Percentiles rank a stretch among this genome's conserved stretches.
phyloP scores from a whole-genome alignment of 495 filamentous ascomycete species.

The Neurospora terricola region DNA sequence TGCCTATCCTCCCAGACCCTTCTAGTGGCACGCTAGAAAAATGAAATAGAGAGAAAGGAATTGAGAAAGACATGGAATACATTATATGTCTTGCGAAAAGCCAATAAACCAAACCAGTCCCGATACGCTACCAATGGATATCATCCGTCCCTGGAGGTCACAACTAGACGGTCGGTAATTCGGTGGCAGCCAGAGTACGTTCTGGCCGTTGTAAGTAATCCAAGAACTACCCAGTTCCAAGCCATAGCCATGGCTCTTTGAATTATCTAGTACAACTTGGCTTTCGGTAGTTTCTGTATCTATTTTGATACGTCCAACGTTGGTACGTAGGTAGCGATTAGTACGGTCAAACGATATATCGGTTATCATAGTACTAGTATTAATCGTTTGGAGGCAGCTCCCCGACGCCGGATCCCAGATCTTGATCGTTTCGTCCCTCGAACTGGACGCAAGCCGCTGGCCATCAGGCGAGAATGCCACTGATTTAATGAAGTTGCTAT shows the following conservation, averaged over 20 bases:
- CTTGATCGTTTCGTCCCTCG: constrained; percentile 62
- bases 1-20: too few relatives aligned
- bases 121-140: too few relatives aligned
- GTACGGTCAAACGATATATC: neutral
- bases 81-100: too few relatives aligned
- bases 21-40: too few relatives aligned
- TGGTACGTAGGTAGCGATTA: neutral
- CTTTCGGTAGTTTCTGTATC: neutral
- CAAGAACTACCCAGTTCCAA: too few relatives aligned
- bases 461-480: constrained; percentile 8
- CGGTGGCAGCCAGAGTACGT: too few relatives aligned
- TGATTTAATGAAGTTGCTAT: constrained; percentile 22
- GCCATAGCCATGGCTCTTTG: neutral
- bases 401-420: constrained; percentile 8
- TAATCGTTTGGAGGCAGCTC: neutral
- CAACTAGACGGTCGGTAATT: too few relatives aligned
- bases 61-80: too few relatives aligned
- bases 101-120: too few relatives aligned
- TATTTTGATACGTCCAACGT: neutral
- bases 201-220: too few relatives aligned
- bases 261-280: constrained; percentile 1
- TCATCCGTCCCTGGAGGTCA: too few relatives aligned
- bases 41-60: too few relatives aligned
- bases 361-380: neutral
- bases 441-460: constrained; percentile 75